Evolutionary conservation across 306 rosid genomes (phyloP).

Genomic region (Notholithocarpus densiflorus): DNA sequence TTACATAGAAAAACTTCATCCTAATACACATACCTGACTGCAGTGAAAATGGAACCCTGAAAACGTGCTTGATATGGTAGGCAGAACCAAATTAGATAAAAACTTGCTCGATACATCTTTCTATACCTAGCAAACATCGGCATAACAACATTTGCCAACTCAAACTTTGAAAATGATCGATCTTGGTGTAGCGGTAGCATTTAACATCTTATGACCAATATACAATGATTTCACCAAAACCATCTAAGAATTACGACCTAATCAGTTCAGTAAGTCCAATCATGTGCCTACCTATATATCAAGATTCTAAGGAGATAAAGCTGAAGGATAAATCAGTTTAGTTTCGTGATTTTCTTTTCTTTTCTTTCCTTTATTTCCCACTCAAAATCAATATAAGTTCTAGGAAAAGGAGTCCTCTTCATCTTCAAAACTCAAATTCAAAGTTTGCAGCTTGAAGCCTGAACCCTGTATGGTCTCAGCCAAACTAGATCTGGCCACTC

Average conservation of each 20-base stretch:
- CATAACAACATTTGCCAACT: neutral
- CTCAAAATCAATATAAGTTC: neutral
- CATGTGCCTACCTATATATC: neutral
- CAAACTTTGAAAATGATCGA: neutral
- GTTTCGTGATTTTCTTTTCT: neutral
- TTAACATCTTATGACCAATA: neutral
- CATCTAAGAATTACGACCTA: neutral
- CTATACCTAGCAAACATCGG: neutral
- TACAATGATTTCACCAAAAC: neutral
- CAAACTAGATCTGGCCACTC: constrained; percentile 70
- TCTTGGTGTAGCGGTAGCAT: neutral
- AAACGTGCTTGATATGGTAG: neutral
- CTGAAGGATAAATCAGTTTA: neutral
- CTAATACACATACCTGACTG: neutral
- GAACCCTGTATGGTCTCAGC: constrained; percentile 70
- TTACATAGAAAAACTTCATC: neutral
- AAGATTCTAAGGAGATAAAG: neutral
- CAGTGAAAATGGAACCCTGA: neutral
- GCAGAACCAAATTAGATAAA: neutral
- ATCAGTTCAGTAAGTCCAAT: neutral
- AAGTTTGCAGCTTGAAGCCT: constrained; percentile 79
- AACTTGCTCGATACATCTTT: neutral
- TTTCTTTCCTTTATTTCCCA: too few species aligned
- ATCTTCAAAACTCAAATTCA: constrained; percentile 78
- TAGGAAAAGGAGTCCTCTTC: constrained; percentile 50